A percentile compares a stretch with the other conserved stretches of the same genome.
Evolutionary conservation across 768 basidiomycete species (phyloP).

Genomic region (Russula virescens): DNA sequence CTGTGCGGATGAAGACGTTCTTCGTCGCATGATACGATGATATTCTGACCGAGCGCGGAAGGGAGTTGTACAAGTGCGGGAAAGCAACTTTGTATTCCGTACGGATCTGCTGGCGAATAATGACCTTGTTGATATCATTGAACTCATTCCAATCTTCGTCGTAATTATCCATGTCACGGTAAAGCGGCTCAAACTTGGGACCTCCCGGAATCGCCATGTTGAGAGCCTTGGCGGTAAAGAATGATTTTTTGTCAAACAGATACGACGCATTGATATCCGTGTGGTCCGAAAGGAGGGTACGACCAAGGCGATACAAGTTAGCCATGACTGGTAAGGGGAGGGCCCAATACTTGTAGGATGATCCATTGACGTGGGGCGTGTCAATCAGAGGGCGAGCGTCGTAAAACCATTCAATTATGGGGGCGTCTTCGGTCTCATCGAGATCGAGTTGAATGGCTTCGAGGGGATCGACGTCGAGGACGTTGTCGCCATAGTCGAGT

Average conservation of each 20-base stretch:
- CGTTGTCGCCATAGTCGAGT: slow-evolving; percentile 98
- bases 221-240: slow-evolving; percentile 96
- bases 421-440: slow-evolving; percentile 84
- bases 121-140: slow-evolving; percentile 99
- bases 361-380: slow-evolving; percentile 84
- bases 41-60: slow-evolving; percentile 90
- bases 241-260: slow-evolving; percentile 94
- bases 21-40: slow-evolving; percentile 91
- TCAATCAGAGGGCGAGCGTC: slow-evolving; percentile 93
- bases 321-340: slow-evolving; percentile 93
- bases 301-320: slow-evolving; percentile 91
- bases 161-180: slow-evolving; percentile 93
- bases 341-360: slow-evolving; percentile 91
- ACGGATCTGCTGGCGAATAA: slow-evolving; percentile 96
- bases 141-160: slow-evolving; percentile 99
- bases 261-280: slow-evolving; percentile 88
- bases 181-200: slow-evolving; percentile 96
- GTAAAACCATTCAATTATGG: slow-evolving; percentile 98
- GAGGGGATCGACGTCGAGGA: slow-evolving; percentile 94
- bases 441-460: slow-evolving; percentile 97
- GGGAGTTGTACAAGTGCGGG: slow-evolving; percentile 97
- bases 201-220: slow-evolving; percentile 98
- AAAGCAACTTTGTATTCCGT: slow-evolving; percentile 99
- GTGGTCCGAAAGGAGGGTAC: slow-evolving; percentile 89
- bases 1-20: slow-evolving; percentile 98